These are phyloP conservation scores for Starmerella bacillaris DNA, from an alignment of 805 yeast genomes.

Conservation along the genomic window DNA sequence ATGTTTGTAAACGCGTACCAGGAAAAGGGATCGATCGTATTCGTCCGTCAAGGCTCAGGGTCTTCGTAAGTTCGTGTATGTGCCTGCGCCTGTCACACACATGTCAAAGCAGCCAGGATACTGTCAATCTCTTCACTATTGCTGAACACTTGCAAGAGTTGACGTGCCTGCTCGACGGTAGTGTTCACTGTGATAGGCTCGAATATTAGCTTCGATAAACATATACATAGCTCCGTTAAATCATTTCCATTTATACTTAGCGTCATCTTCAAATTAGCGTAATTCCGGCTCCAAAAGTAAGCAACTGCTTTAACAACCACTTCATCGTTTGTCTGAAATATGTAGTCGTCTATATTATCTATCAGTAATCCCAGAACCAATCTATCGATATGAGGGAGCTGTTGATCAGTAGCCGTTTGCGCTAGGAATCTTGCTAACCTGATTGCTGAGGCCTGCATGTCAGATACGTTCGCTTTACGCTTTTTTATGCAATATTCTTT, in stretches of 20 bases:
- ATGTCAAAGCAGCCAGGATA: too few relatives aligned
- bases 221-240: conserved; percentile 9
- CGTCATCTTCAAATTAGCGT: conserved; percentile 2
- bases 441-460: background rate
- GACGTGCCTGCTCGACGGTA: conserved; percentile 6
- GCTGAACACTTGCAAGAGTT: conserved; percentile 7
- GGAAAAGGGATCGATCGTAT: too few relatives aligned
- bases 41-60: too few relatives aligned
- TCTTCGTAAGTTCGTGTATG: too few relatives aligned
- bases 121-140: conserved; percentile 8
- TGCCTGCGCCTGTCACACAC: too few relatives aligned
- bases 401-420: background rate
- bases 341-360: conserved; percentile 1
- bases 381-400: background rate
- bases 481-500: background rate
- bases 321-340: background rate
- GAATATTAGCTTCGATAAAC: conserved; percentile 7
- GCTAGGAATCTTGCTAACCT: background rate
- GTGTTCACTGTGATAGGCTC: background rate
- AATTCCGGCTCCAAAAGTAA: conserved; percentile 11
- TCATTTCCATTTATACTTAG: conserved; percentile 2
- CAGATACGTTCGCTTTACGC: background rate
- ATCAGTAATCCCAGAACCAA: background rate
- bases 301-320: conserved; percentile 3
- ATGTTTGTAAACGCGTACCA: too few relatives aligned